Evolutionary conservation across 192 early-diverging fungal species (phyloP), one percentile per base, ranked within the genome.

Genomic region (Linnemannia zychae): DNA sequence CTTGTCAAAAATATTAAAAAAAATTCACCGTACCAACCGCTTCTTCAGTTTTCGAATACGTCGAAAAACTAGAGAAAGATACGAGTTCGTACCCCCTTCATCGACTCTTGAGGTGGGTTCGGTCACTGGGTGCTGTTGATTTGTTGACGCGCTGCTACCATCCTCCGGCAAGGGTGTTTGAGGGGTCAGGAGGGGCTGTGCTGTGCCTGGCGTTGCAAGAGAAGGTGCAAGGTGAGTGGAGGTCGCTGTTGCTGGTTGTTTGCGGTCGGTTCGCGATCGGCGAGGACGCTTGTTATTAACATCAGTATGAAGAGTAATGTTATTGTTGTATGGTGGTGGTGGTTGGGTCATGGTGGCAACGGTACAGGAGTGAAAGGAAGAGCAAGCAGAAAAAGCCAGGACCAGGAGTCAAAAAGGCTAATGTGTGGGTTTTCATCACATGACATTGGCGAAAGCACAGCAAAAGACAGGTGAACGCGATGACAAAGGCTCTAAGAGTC

Each of bases 311-410:
- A n/a, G n/a, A n/a, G n/a, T n/a, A n/a, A n/a, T n/a, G n/a, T n/a
- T n/a, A n/a, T n/a, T n/a, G n/a, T n/a, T n/a, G n/a, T n/a, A 12
- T 47, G 15, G 49, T 36, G 4, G 50, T 40, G 1, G 48, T 24
- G 40, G 4, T 78, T 78, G 4, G 31, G 22, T 22, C 77, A 67
- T 72, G 53, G 71, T 72, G 66, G 37, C 69, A 71, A 72, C 70
- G 68, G 44, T 46, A 79, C 57, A 65, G 49, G 40, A 36, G 36
- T 1, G 22, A 71, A 71, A 60, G 36, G 31, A 4, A 49, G 44
- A 40, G 31, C 34, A 49, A 67, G 65, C 71, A 31, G 40, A 63
- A 2, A 53, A 71, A 68, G 63, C 15, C 22, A 22, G 65, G 31
- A 3, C 20, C 7, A 67, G 5, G 46, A 34, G 37, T 31, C 40